Evolutionary conservation across 345 rosid species (phyloP).

Genomic region (Durio zibethinus): DNA sequence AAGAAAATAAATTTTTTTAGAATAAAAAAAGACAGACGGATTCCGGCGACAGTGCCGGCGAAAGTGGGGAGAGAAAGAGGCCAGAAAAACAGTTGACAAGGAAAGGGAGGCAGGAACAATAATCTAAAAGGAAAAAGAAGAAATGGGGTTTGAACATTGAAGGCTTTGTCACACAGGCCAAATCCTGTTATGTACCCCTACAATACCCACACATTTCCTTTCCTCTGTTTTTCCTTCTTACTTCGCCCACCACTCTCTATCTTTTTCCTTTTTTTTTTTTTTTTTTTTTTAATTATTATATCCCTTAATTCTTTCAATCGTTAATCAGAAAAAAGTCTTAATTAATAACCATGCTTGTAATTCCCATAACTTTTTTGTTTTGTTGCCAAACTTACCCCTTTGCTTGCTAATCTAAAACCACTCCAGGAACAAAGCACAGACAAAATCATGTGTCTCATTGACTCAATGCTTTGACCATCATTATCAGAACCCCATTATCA

Average conservation of each 20-base stretch:
- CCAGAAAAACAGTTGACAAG: conserved; percentile 17
- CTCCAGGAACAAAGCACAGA: neutral
- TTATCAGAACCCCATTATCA: neutral
- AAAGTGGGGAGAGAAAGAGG: neutral
- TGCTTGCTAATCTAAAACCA: neutral
- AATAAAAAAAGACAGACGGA: neutral
- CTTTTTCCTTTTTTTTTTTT: conserved; percentile 2
- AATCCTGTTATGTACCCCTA: conserved; percentile 40
- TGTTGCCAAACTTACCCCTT: neutral
- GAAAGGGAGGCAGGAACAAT: neutral
- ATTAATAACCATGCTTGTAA: neutral
- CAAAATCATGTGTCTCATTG: neutral
- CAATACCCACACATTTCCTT: conserved; percentile 34
- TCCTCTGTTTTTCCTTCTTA: conserved; percentile 6
- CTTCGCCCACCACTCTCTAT: neutral
- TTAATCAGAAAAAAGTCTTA: no score
- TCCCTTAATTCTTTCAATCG: no score
- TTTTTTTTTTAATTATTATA: no score
- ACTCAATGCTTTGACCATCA: conserved; percentile 16
- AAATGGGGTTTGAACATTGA: neutral
- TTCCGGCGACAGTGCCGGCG: no score
- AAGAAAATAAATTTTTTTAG: neutral
- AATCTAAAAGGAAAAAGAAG: neutral
- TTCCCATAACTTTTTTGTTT: neutral
- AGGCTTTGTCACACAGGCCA: conserved; percentile 21